phyloP scores from a whole-genome alignment of 2,329 filamentous ascomycete genomes.

The Botrytis elliptica region DNA sequence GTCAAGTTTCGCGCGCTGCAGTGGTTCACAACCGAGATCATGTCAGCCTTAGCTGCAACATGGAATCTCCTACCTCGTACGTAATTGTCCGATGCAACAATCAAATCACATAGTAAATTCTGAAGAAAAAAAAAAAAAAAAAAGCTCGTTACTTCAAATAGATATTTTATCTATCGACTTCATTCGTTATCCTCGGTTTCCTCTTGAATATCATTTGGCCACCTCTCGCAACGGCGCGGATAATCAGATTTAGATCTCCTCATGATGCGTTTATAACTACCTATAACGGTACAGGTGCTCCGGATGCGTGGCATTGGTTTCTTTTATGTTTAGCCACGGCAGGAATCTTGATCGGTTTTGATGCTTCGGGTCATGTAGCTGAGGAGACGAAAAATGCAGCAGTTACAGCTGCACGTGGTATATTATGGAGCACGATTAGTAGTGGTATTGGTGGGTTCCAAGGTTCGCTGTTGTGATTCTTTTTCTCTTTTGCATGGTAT shows the following conservation, averaged over 20 bases:
- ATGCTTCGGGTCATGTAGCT: slow-evolving; percentile 25
- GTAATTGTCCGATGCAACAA: not conserved
- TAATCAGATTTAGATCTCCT: slow-evolving; percentile 23
- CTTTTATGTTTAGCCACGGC: slow-evolving; percentile 23
- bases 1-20: slow-evolving; percentile 24
- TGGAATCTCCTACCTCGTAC: slow-evolving; percentile 25
- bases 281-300: slow-evolving; percentile 24
- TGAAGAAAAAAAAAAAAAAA: not conserved
- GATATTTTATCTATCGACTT: slow-evolving; percentile 23
- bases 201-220: slow-evolving; percentile 25
- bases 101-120: not conserved
- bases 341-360: slow-evolving; percentile 24
- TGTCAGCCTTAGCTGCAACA: slow-evolving; percentile 22
- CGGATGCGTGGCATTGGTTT: slow-evolving; percentile 23
- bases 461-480: slow-evolving; percentile 22
- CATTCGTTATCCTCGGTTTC: slow-evolving; percentile 23
- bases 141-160: slow-evolving; percentile 23
- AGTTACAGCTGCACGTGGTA: slow-evolving; percentile 24
- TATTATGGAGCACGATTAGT: slow-evolving; percentile 25
- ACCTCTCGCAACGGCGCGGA: slow-evolving; percentile 21
- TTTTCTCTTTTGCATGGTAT: slow-evolving; percentile 23
- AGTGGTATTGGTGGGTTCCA: slow-evolving; percentile 23
- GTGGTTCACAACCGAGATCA: slow-evolving; percentile 23
- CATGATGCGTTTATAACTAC: slow-evolving; percentile 24
- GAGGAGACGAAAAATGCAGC: slow-evolving; percentile 24